Base-by-base conservation (phyloP, 2,329 filamentous ascomycete species). In the Fusarium begoniae region DNA sequence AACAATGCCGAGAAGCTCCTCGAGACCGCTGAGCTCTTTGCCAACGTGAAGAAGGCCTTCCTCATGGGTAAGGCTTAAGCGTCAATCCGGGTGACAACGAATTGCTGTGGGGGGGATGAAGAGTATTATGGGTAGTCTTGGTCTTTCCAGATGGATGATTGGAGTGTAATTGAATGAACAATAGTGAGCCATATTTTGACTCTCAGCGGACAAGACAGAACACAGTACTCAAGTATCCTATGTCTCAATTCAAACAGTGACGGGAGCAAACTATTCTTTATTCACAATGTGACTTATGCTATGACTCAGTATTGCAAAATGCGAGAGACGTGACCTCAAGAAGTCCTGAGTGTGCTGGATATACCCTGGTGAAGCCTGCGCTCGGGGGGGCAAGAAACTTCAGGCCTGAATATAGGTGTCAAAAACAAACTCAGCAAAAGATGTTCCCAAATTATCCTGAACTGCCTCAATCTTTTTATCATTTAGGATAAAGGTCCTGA, bases 21-120 rank as follows among this genome's bases (percentile, higher is more conserved):
- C 0, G 63, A 69, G 2, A 28, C 58, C 1, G 26, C 28, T 0
- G 40, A 60, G 30, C 65, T 61, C 26, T 26, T 72, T 7, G 70
- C 73, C 2, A 28, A 6, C 2, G 17, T 66, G 13, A 75, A 74
- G 41, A 75, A 74, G 32, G 38, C 57, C 4, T 75, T 75, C 37
- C 62, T 75, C 9, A 15, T n/a, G 18, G 57, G 50, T 3, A 40
- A 41, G 40, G 10, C n/a, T 17, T 30, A 18, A 43, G n/a, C 12
- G 11, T 7, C 37, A 35, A 8, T 22, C 9, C 13, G 40, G 7
- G 11, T 17, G 15, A 18, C 15, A 18, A 15, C n/a, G 15, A 50
- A 18, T 38, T n/a, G 24, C 22, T n/a, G 14, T 35, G 37, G 3
- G 14, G n/a, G 30, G 15, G 10, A 62, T 32, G 28, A 45, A 22